Conservation (phyloP, 805 yeast genomes). For the Ogataea dorogensis region DNA sequence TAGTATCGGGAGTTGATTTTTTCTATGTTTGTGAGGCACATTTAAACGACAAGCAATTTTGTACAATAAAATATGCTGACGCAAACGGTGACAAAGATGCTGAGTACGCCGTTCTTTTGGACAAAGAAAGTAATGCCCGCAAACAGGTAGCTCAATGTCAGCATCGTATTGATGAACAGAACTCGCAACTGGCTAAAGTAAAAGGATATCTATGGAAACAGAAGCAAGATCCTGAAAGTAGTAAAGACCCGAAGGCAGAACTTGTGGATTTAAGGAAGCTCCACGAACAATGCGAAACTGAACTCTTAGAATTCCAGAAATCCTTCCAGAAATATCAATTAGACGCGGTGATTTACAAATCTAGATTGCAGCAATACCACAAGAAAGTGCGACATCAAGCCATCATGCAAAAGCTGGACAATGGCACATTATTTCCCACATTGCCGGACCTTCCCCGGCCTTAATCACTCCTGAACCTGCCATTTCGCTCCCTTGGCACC, state of each 20-base stretch:
- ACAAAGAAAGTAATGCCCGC: conserved; percentile 22
- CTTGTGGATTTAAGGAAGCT: conserved; percentile 2
- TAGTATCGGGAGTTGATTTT: conserved; percentile 48
- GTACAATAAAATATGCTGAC: conserved; percentile 37
- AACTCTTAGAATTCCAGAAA: conserved; percentile 23
- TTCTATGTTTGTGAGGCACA: conserved; percentile 52
- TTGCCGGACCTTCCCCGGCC: conserved; percentile 8
- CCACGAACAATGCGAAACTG: conserved; percentile 2
- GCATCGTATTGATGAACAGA: conserved; percentile 28
- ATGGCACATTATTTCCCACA: conserved; percentile 42
- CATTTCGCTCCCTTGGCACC: conserved; percentile 38
- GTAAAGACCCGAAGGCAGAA: conserved; percentile 10
- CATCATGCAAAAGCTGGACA: conserved; percentile 32
- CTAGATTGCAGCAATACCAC: conserved; percentile 37
- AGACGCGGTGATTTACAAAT: conserved; percentile 41
- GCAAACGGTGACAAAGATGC: conserved; percentile 14
- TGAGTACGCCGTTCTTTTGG: conserved; percentile 5
- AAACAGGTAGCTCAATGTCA: conserved; percentile 35
- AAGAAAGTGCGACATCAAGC: conserved; percentile 36
- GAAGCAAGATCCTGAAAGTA: conserved; percentile 10
- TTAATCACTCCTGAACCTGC: conserved; percentile 21
- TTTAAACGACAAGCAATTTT: conserved; percentile 45
- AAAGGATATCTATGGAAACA: conserved; percentile 27
- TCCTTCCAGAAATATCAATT: conserved; percentile 40
- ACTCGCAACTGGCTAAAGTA: conserved; percentile 25